Base-by-base conservation (phyloP, 768 basidiomycete species). In the Trametes gibbosa region DNA sequence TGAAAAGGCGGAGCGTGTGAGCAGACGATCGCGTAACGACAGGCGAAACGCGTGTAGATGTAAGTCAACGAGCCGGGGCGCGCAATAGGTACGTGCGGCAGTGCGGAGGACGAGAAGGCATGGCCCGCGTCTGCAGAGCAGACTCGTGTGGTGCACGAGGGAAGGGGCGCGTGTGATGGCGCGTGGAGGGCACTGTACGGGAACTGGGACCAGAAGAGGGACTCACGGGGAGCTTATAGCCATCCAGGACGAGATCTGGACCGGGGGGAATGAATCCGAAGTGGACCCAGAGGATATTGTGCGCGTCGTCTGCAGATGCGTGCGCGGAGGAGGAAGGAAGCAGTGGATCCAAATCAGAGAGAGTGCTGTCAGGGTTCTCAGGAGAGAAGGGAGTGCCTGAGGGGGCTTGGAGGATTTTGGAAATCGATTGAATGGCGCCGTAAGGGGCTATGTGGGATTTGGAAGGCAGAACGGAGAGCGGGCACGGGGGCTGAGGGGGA, bases 141-240 rank as follows among this genome's bases (percentile, higher is more conserved):
- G 45, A 51, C 41, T 39, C 66, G 65, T 45, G 42, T 52, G 24
- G 54, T 49, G 59, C 65, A 65, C 58, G 61, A 62, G 61, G 61
- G 37, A 35, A 34, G 39, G 23, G 42, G 47, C 25, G 56, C 52
- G 46, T 57, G 52, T 57, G 60, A 62, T 62, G 59, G 35, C 29
- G 50, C 16, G 37, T 32, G 50, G 39, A 42, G 32, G 27, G 55
- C 5, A 32, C 4, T 10, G 5, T 32, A 32, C 5, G 29, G 25
- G 27, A 47, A 34, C n/a, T 32, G 29, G 39, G 23, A 29, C 8
- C 35, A 35, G n/a, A n/a, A n/a, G n/a, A 43, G 42, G 50, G 2
- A 41, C 61, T 62, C 52, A 62, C 61, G 40, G 23, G 55, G 23
- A 25, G 47, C 32, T 50, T 48, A 51, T 58, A 48, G 27, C 47